Evolutionary conservation across 2,329 filamentous ascomycete genomes (phyloP), one percentile per base, ranked within the genome.

Genomic region (Verticillium isaacii): DNA sequence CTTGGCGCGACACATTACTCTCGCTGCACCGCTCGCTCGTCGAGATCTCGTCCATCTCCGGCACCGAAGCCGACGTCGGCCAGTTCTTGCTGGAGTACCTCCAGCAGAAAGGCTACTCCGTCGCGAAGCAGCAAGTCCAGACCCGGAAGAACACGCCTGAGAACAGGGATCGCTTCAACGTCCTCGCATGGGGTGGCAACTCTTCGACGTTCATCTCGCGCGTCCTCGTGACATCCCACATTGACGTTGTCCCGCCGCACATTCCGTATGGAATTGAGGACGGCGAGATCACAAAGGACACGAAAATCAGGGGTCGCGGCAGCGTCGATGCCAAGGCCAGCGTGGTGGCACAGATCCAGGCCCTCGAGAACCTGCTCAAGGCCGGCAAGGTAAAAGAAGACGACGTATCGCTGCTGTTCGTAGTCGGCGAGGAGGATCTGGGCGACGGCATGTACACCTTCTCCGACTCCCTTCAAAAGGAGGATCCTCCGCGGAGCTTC

Each of bases 401-500:
- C 2, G 84, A 88, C 67, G 75, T 87, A 0, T 80, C 86, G 63
- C 76, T 91, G 15, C 72, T 89, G 1, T 90, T 84, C 65, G 89
- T 91, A 0, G 91, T 97, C 0, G 93, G 92, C 63, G 94, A 99
- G 74, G 94, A 98, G 74, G 83, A 82, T 2, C 80, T 80, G 3
- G 94, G 94, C 11, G 89, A 90, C 65, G 94, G 94, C 9, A 98
- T 98, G 94, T 72, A 72, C 34, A 64, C 71, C 56, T 86, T 87
- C 63, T 82, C 79, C 25, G 69, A 75, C 5, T 73, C 71, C 0
- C 63, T 77, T 1, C 63, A 68, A 15, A 60, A 69, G 6, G 68
- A 75, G 54, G 69, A 74, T 34, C 71, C 75, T 19, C 75, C 70
- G 17, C 72, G 73, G 4, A 64, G 67, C 2, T 80, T 87, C 25